phyloP scores from a whole-genome alignment of 192 early-diverging fungal genomes.

The Obelidium mucronatum region DNA sequence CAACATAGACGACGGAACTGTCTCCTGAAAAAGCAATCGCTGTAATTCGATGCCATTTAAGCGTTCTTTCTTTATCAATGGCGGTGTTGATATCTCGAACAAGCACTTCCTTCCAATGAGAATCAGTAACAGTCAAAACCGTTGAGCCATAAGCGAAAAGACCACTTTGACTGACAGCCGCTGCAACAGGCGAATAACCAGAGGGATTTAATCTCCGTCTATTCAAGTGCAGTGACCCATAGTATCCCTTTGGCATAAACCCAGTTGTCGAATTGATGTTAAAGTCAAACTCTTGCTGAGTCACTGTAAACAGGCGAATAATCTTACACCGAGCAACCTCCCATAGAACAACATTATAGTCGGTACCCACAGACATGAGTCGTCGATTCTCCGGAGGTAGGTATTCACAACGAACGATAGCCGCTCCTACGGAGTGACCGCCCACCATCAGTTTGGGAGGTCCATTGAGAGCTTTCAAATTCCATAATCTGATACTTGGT shows the following conservation, averaged over 20 bases:
- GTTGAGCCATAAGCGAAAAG: constrained; percentile 36
- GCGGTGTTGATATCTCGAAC: constrained; percentile 13
- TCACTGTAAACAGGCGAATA: constrained; percentile 4
- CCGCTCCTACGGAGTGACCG: constrained; percentile 13
- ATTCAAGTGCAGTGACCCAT: neutral
- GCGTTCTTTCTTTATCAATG: constrained; percentile 23
- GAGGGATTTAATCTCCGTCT: neutral
- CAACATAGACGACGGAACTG: constrained; percentile 25
- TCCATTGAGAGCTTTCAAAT: neutral
- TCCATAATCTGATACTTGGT: constrained; percentile 36
- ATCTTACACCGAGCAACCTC: constrained; percentile 41
- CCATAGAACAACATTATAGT: constrained; percentile 34
- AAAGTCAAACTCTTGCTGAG: constrained; percentile 26
- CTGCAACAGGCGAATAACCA: constrained; percentile 25
- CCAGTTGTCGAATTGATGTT: neutral
- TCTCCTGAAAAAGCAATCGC: constrained; percentile 22
- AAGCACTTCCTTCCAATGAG: constrained; percentile 30
- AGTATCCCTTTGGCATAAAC: neutral
- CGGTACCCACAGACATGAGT: constrained; percentile 29
- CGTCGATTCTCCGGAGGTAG: constrained; percentile 37
- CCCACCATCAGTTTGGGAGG: constrained; percentile 31
- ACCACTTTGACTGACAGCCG: constrained; percentile 16
- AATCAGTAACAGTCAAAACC: constrained; percentile 23
- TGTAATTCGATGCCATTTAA: constrained; percentile 41
- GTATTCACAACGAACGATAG: constrained; percentile 30